Evolutionary conservation across 371 early-diverging fungal genomes (phyloP).

Genomic region (Batrachochytrium dendrobatidis): DNA sequence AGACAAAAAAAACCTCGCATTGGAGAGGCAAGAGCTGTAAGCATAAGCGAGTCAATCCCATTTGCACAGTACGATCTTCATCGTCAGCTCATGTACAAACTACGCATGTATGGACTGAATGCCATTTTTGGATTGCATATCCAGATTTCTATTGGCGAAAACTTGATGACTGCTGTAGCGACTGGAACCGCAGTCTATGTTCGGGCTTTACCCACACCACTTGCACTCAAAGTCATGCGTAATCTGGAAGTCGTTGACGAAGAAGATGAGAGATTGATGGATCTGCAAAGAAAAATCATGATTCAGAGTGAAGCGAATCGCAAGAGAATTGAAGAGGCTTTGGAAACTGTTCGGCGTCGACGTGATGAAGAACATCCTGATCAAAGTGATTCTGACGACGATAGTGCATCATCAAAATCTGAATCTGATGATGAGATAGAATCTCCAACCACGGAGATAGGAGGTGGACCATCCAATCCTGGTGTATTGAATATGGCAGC

Average conservation of each 20-base stretch:
- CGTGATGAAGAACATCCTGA: constrained; percentile 11
- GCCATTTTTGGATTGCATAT: constrained; percentile 65
- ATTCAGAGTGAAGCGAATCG: constrained; percentile 51
- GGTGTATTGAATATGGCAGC: too few relatives aligned
- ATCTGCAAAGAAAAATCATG: constrained; percentile 56
- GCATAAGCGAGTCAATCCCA: constrained; percentile 64
- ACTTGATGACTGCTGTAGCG: constrained; percentile 58
- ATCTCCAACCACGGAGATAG: not conserved
- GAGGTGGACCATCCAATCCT: too few relatives aligned
- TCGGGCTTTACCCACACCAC: constrained; percentile 59
- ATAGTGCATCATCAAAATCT: constrained; percentile 16
- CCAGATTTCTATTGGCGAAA: constrained; percentile 59
- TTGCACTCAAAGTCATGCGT: constrained; percentile 55
- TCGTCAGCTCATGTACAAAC: constrained; percentile 64
- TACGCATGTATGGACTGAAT: constrained; percentile 62
- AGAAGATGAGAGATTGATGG: constrained; percentile 53
- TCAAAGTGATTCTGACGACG: constrained; percentile 6
- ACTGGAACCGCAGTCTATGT: constrained; percentile 64
- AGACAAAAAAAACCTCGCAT: constrained; percentile 44
- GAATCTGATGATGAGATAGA: constrained; percentile 29
- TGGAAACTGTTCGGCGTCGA: constrained; percentile 11
- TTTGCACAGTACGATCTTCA: constrained; percentile 73
- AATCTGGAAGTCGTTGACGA: constrained; percentile 59
- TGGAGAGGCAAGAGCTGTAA: constrained; percentile 46
- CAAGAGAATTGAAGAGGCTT: constrained; percentile 45